A percentile compares a stretch with the other conserved stretches of the same genome.
These are phyloP conservation scores for Thuidium tamariscinum DNA, from an alignment of 225 moss, liverwort and hornwort species.

Conservation along the genomic window DNA sequence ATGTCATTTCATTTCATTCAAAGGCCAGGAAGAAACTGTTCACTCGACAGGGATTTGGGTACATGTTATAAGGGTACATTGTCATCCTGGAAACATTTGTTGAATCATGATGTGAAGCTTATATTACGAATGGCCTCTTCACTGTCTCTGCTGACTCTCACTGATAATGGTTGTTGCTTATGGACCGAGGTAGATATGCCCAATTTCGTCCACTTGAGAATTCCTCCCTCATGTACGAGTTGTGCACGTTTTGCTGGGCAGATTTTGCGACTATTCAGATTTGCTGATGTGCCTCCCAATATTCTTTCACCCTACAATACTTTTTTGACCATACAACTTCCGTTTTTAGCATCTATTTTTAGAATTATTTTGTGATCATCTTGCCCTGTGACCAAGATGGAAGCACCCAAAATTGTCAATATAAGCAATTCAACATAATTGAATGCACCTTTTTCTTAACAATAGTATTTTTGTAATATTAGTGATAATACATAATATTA, in stretches of 20 bases:
- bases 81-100: not conserved
- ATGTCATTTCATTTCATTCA: conserved; percentile 11
- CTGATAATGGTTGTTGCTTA: not conserved
- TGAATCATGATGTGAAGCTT: not conserved
- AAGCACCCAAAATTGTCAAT: no score
- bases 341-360: no score
- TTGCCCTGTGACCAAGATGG: no score
- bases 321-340: no score
- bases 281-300: no score
- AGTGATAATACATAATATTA: no score
- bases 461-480: no score
- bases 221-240: not conserved
- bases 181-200: not conserved
- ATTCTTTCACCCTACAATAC: not conserved
- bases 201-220: not conserved
- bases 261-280: no score
- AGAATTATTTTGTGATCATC: no score
- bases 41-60: not conserved
- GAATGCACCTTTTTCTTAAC: no score
- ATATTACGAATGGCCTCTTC: not conserved
- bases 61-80: not conserved
- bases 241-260: not conserved
- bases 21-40: not conserved
- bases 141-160: not conserved
- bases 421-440: no score